Base-by-base conservation (phyloP, 2,329 filamentous ascomycete genomes). In the Arthrobotrys conoides region DNA sequence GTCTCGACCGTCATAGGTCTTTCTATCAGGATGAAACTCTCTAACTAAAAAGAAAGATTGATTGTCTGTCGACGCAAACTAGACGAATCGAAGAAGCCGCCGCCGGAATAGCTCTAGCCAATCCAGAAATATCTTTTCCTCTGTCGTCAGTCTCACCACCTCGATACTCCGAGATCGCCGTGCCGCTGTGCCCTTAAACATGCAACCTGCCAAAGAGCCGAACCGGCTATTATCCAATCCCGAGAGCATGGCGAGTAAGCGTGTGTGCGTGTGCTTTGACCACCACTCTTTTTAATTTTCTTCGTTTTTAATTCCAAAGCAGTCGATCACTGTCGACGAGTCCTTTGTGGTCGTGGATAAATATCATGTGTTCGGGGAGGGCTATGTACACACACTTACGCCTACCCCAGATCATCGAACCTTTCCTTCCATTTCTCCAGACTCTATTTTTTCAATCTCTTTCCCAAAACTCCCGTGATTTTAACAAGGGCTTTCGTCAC, bases 181-280 rank as follows among this genome's bases (percentile, higher is more conserved):
- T 75, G 71, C 64, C 71, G 66, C 72, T 57, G 36, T 53, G 65
- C 72, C 72, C 64, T 75, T 30, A 76, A 22, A 38, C 27, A 69
- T 71, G 72, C 72, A 77, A 63, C 59, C 24, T 77, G 67, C 67
- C 66, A 77, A 66, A 77, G 72, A 77, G 72, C 72, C 72, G 72
- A 77, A 63, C 72, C 72, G 72, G 72, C 72, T 77, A 77, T 77
- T 77, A 71, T 77, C 59, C 57, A 71, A 67, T 71, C 66, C 67
- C 72, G 72, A 76, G 38, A 59, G 24, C 12, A 70, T 66, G 57
- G 46, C 55, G 38, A 53, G 64, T 30, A 55, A 33, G 64, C 57
- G 71, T 71, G 65, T 66, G 66, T 38, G 64, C 59, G 71, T 77
- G 72, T 77, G 72, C 72, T 77, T 71, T 77, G 72, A 77, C 72